Evolutionary conservation across 2,329 filamentous ascomycete species (phyloP).

Genomic region (Colletotrichum musae): DNA sequence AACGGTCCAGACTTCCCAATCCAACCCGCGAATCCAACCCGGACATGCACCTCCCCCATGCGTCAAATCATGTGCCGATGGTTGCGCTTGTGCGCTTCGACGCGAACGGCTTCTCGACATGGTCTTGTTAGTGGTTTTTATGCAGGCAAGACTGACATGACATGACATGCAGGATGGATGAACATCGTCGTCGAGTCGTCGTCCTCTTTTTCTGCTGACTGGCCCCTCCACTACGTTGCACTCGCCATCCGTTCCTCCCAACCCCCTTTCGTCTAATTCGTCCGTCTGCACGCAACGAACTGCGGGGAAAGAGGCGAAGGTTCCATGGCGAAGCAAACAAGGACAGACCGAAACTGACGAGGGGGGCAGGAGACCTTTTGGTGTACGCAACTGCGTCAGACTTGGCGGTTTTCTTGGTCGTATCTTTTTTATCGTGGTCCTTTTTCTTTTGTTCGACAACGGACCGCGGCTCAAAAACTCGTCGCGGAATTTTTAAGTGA

Average conservation of each 20-base stretch:
- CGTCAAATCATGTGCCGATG: slow-evolving; percentile 25
- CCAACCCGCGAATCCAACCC: slow-evolving; percentile 23
- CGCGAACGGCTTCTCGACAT: neutral
- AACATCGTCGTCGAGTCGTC: neutral
- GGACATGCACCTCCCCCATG: slow-evolving; percentile 12
- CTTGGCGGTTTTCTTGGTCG: neutral
- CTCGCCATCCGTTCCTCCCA: slow-evolving; percentile 15
- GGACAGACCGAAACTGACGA: slow-evolving; percentile 1
- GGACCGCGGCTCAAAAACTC: slow-evolving; percentile 11
- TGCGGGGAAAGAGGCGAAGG: slow-evolving; percentile 38
- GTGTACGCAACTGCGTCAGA: neutral
- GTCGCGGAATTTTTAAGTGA: neutral
- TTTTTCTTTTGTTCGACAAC: neutral
- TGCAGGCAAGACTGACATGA: slow-evolving; percentile 23
- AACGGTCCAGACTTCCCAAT: slow-evolving; percentile 22
- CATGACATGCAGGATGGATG: neutral
- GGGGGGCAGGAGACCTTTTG: neutral
- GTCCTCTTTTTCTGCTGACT: slow-evolving; percentile 17
- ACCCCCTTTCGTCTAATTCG: slow-evolving; percentile 29
- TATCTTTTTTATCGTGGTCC: too few relatives aligned
- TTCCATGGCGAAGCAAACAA: slow-evolving; percentile 21
- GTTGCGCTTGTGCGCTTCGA: slow-evolving; percentile 15
- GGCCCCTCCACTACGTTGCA: slow-evolving; percentile 37
- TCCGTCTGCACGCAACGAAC: slow-evolving; percentile 22
- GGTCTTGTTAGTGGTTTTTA: slow-evolving; percentile 15